phyloP scores from a whole-genome alignment of 768 basidiomycete genomes.

The Termitomyces sp. region DNA sequence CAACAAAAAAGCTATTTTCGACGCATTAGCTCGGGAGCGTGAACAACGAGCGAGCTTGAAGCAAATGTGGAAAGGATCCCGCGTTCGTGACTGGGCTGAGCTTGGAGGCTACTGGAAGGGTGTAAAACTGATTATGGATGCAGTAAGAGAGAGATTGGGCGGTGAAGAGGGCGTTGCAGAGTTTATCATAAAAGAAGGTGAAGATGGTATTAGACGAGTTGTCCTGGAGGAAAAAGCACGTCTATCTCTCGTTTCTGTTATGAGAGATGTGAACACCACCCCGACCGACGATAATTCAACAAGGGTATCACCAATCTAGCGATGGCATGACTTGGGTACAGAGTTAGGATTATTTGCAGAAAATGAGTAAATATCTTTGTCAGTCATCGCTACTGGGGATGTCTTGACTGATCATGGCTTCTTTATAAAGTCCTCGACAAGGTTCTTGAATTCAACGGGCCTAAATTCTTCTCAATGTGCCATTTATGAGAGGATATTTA shows the following conservation, averaged over 20 bases:
- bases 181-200: slow-evolving; percentile 27
- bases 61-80: slow-evolving; percentile 44
- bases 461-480: neutral
- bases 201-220: slow-evolving; percentile 2
- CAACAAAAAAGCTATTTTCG: slow-evolving; percentile 45
- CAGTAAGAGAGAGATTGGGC: slow-evolving; percentile 44
- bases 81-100: slow-evolving; percentile 53
- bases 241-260: neutral
- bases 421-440: slow-evolving; percentile 21
- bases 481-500: neutral
- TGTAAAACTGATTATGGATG: slow-evolving; percentile 43
- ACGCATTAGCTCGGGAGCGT: slow-evolving; percentile 29
- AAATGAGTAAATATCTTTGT: neutral
- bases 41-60: slow-evolving; percentile 32
- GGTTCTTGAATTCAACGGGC: slow-evolving; percentile 48
- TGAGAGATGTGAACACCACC: neutral
- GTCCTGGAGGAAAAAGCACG: slow-evolving; percentile 4
- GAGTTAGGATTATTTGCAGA: neutral
- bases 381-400: neutral
- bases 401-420: neutral
- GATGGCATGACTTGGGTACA: neutral
- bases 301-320: neutral
- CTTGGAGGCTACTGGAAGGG: slow-evolving; percentile 41
- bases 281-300: neutral
- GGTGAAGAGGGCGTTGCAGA: slow-evolving; percentile 42